Percentiles rank a stretch among this genome's conserved stretches.
Conservation (phyloP, 306 rosid genomes). For the Abrus precatorius region DNA sequence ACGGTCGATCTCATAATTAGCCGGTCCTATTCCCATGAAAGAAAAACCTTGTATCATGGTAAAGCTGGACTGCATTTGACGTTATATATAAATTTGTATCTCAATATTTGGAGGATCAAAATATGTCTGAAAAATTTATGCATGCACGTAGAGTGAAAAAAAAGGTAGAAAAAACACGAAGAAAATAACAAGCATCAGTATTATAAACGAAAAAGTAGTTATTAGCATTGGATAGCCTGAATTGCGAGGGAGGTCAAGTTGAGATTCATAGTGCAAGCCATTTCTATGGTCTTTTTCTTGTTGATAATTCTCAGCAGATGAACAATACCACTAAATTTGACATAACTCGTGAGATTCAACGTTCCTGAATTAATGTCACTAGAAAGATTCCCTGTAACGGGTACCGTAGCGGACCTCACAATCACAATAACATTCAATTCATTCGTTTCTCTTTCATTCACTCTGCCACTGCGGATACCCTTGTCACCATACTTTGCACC, state of each 20-base stretch:
- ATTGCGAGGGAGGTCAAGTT: constrained; percentile 53
- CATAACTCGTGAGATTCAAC: constrained; percentile 58
- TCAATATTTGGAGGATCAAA: neutral
- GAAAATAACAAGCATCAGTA: neutral
- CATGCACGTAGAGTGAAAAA: neutral
- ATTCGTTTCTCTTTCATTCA: constrained; percentile 45
- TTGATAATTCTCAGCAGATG: constrained; percentile 54
- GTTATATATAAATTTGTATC: neutral
- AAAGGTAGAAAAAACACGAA: neutral
- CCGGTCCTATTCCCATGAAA: too few relatives aligned
- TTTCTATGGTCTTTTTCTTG: constrained; percentile 44
- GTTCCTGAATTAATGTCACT: constrained; percentile 49
- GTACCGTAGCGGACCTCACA: constrained; percentile 37
- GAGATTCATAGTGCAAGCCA: constrained; percentile 64
- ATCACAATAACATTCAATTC: constrained; percentile 44
- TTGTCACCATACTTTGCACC: constrained; percentile 50
- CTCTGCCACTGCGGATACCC: constrained; percentile 27
- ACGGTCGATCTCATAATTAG: too few relatives aligned
- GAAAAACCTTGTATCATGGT: neutral
- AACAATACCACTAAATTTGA: constrained; percentile 58
- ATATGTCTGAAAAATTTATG: neutral
- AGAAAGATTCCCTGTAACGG: constrained; percentile 38
- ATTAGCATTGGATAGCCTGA: constrained; percentile 54
- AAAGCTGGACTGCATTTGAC: neutral
- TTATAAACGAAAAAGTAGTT: neutral